Conservation (phyloP, 2,329 filamentous ascomycete genomes). For the Sphaerulina vaccinii region DNA sequence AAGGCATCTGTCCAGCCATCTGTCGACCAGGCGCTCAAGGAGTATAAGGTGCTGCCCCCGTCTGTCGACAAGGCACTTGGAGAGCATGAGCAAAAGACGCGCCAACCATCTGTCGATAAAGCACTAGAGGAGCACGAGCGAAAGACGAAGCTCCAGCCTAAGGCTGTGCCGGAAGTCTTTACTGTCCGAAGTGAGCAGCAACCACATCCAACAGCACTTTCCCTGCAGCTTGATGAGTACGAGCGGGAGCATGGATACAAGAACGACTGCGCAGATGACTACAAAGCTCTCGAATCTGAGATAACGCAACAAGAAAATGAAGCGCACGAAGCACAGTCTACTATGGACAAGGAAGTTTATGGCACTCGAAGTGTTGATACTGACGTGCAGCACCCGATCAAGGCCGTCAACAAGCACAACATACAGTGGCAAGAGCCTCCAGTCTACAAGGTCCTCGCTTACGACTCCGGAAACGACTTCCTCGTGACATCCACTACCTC, state of each 20-base stretch:
- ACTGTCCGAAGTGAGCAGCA: too few relatives aligned
- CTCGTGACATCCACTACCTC: conserved; percentile 61
- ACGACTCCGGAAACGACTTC: conserved; percentile 58
- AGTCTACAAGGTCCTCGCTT: conserved; percentile 66
- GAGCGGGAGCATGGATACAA: too few relatives aligned
- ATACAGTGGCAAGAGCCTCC: conserved; percentile 35
- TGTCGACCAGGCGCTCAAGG: conserved; percentile 22
- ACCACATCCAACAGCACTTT: too few relatives aligned
- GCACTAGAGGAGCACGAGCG: too few relatives aligned
- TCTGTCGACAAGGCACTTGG: conserved; percentile 25
- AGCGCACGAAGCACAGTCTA: conserved; percentile 22
- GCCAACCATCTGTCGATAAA: too few relatives aligned
- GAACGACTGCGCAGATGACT: too few relatives aligned
- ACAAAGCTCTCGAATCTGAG: conserved; percentile 24
- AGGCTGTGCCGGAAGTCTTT: too few relatives aligned
- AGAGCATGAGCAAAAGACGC: conserved; percentile 29
- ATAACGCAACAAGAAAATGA: conserved; percentile 26
- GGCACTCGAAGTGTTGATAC: conserved; percentile 16
- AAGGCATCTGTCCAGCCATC: not conserved
- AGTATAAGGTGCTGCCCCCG: conserved; percentile 21
- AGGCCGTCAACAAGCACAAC: not conserved
- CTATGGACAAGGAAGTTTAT: conserved; percentile 21
- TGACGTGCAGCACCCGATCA: conserved; percentile 10
- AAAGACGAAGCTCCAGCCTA: too few relatives aligned
- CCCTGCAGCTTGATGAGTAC: not conserved